phyloP scores from a whole-genome alignment of 805 yeast genomes.

The Zygosaccharomyces lentus region DNA sequence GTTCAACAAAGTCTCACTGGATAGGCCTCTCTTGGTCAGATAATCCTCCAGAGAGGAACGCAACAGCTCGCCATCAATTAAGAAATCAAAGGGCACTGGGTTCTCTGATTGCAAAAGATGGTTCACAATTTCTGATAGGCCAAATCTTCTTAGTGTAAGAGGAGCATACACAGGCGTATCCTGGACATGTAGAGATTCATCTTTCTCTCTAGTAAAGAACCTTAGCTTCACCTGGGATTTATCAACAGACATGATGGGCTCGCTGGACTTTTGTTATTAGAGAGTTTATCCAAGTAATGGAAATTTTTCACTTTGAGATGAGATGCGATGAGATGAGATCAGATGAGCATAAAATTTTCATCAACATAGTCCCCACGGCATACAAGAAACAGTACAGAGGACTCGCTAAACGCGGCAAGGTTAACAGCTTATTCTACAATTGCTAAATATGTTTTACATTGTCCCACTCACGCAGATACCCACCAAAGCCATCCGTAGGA shows the following conservation, averaged over 20 bases:
- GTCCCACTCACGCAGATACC: slow-evolving; percentile 36
- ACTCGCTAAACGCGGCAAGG: background rate
- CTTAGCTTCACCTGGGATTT: slow-evolving; percentile 73
- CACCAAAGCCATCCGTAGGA: slow-evolving; percentile 26
- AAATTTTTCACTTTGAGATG: slow-evolving; percentile 1
- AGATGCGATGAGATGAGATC: slow-evolving; percentile 21
- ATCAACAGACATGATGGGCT: slow-evolving; percentile 24
- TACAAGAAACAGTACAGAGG: background rate
- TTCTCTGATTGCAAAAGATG: slow-evolving; percentile 60
- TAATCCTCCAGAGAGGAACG: slow-evolving; percentile 79
- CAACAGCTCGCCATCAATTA: slow-evolving; percentile 77
- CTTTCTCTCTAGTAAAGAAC: slow-evolving; percentile 82
- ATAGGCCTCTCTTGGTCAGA: slow-evolving; percentile 67
- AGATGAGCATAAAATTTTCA: slow-evolving; percentile 12
- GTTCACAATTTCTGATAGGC: slow-evolving; percentile 91
- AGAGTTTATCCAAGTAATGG: background rate
- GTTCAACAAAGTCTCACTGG: slow-evolving; percentile 72
- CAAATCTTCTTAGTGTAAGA: slow-evolving; percentile 77
- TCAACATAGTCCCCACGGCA: background rate
- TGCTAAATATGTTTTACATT: slow-evolving; percentile 2
- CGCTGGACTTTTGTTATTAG: background rate
- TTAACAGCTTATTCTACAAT: background rate
- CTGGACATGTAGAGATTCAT: slow-evolving; percentile 61
- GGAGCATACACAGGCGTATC: slow-evolving; percentile 89
- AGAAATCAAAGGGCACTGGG: slow-evolving; percentile 88